These are phyloP conservation scores for Geum urbanum DNA, from an alignment of 306 rosid species.

Conservation along the genomic window DNA sequence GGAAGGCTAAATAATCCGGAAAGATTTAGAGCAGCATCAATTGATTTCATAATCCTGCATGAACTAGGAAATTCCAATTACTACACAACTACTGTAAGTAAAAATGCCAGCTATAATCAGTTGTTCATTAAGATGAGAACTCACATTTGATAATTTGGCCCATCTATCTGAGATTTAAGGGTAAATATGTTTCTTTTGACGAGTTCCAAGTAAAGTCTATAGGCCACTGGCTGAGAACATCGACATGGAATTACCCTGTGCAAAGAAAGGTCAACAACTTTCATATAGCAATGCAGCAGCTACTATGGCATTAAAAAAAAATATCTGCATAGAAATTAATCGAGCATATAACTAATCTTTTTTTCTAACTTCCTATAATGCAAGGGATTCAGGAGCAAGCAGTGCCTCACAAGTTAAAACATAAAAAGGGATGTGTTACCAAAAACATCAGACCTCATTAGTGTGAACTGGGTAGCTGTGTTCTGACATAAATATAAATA, in stretches of 20 bases:
- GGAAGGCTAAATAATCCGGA: conserved; percentile 60
- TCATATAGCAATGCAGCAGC: background rate
- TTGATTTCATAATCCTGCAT: conserved; percentile 75
- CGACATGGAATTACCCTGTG: conserved; percentile 85
- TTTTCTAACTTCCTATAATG: background rate
- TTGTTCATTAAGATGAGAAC: conserved; percentile 14
- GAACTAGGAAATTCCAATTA: conserved; percentile 29
- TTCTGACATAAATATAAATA: too few species aligned
- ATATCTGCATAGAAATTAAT: background rate
- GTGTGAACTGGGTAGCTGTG: too few species aligned
- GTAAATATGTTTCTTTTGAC: conserved; percentile 66
- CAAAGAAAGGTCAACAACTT: conserved; percentile 8
- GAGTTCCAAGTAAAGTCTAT: conserved; percentile 81
- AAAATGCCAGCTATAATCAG: background rate
- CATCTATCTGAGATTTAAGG: conserved; percentile 64
- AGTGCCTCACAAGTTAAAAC: background rate
- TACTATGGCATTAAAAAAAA: background rate
- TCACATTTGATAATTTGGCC: conserved; percentile 62
- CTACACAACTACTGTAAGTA: background rate
- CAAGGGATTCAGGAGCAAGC: background rate
- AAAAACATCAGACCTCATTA: background rate
- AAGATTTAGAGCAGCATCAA: conserved; percentile 69
- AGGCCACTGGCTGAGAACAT: conserved; percentile 68
- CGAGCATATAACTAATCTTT: background rate
- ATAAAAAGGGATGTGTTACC: background rate